Evolutionary conservation across 805 yeast genomes (phyloP).

Genomic region (Candida taoyuanica): DNA sequence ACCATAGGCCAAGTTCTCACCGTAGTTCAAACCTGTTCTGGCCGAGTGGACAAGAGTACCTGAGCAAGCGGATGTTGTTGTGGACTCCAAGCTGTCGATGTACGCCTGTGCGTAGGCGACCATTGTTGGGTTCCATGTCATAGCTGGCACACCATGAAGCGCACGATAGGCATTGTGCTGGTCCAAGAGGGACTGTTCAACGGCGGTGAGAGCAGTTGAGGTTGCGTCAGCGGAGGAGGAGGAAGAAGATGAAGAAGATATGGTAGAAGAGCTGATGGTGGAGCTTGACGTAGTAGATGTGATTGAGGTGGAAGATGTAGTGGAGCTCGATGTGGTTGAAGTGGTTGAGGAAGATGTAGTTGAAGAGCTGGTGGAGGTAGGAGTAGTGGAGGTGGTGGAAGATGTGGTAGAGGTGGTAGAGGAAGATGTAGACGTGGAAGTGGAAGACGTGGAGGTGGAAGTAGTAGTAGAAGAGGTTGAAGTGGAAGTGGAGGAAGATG

Average conservation of each 20-base stretch:
- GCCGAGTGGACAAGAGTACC: conserved; percentile 60
- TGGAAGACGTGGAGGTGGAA: conserved; percentile 2
- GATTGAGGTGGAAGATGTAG: conserved; percentile 8
- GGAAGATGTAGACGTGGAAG: conserved; percentile 6
- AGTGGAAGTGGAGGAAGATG: conserved; percentile 1
- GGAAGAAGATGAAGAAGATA: conserved; percentile 15
- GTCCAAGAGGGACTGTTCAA: conserved; percentile 38
- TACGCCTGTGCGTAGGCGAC: conserved; percentile 47
- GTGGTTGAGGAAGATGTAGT: conserved; percentile 13
- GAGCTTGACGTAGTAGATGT: conserved; percentile 15
- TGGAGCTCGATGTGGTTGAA: conserved; percentile 9
- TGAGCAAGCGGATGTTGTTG: conserved; percentile 47
- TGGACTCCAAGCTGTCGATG: conserved; percentile 36
- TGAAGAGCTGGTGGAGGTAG: conserved; percentile 13
- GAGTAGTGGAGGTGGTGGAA: conserved; percentile 16
- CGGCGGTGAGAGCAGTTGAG: conserved; percentile 23
- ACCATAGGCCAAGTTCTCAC: conserved; percentile 77
- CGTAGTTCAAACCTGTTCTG: conserved; percentile 46
- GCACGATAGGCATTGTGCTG: conserved; percentile 50
- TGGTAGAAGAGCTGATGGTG: conserved; percentile 14
- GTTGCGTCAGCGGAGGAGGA: conserved; percentile 18
- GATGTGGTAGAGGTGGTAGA: conserved; percentile 15
- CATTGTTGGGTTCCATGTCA: conserved; percentile 46
- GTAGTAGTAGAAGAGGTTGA: conserved; percentile 1
- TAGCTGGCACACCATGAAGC: conserved; percentile 37